phyloP scores from a whole-genome alignment of 2,329 filamentous ascomycete genomes.

The Botrytis deweyae region DNA sequence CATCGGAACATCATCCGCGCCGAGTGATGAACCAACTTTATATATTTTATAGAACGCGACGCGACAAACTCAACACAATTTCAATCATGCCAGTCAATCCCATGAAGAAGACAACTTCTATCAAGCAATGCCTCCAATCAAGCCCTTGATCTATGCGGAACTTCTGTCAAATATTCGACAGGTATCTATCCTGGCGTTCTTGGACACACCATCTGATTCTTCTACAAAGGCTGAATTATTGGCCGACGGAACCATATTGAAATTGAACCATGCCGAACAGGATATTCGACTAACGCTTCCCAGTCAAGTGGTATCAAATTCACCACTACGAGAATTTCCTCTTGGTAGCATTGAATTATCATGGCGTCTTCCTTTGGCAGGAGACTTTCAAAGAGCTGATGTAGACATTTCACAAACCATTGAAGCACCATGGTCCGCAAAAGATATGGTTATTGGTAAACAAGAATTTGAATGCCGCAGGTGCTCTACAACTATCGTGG shows the following conservation, averaged over 20 bases:
- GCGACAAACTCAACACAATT: not conserved
- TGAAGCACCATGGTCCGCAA: slow-evolving; percentile 52
- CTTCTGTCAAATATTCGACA: slow-evolving; percentile 64
- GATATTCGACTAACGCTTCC: slow-evolving; percentile 42
- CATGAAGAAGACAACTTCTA: not conserved
- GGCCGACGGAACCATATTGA: slow-evolving; percentile 47
- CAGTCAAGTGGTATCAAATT: slow-evolving; percentile 36
- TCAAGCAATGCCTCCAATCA: slow-evolving; percentile 12
- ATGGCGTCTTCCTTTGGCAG: slow-evolving; percentile 53
- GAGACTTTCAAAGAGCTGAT: slow-evolving; percentile 19
- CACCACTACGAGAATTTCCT: slow-evolving; percentile 28
- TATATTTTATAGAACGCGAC: slow-evolving; percentile 7
- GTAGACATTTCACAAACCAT: slow-evolving; percentile 27
- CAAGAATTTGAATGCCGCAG: slow-evolving; percentile 40
- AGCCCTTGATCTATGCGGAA: slow-evolving; percentile 57
- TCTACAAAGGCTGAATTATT: slow-evolving; percentile 43
- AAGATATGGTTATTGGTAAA: slow-evolving; percentile 43
- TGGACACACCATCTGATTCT: slow-evolving; percentile 43
- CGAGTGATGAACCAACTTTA: not conserved
- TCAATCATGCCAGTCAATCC: not conserved
- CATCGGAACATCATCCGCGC: slow-evolving; percentile 1
- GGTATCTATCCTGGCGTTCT: slow-evolving; percentile 56
- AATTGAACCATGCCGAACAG: slow-evolving; percentile 50
- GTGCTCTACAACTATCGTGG: slow-evolving; percentile 48
- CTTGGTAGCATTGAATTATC: slow-evolving; percentile 43